A percentile compares a stretch with the other conserved stretches of the same genome.
Conservation (phyloP, 2,329 filamentous ascomycete genomes). For the Colletotrichum coccodes region DNA sequence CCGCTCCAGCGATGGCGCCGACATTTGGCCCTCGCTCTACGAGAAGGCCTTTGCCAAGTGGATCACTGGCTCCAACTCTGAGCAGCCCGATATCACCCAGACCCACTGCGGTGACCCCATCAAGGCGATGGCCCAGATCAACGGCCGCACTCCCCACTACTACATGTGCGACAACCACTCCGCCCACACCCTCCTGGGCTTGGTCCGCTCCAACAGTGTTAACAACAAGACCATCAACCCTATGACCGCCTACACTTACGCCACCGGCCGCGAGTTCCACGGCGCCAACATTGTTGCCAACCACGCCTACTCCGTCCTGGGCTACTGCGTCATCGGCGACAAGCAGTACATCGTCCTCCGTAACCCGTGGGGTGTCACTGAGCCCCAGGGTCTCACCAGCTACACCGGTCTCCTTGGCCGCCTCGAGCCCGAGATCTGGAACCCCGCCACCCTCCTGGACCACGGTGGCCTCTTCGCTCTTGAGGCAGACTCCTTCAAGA, state of each 20-base stretch:
- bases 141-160: constrained; percentile 49
- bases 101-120: constrained; percentile 52
- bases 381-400: constrained; percentile 50
- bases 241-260: constrained; percentile 53
- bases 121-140: constrained; percentile 57
- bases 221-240: constrained; percentile 56
- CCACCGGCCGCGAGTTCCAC: constrained; percentile 47
- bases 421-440: constrained; percentile 49
- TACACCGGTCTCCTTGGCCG: constrained; percentile 51
- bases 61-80: constrained; percentile 43
- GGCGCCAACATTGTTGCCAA: constrained; percentile 55
- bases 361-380: constrained; percentile 56
- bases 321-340: constrained; percentile 47
- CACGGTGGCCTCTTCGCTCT: constrained; percentile 48
- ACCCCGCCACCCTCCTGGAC: constrained; percentile 48
- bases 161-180: constrained; percentile 45
- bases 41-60: constrained; percentile 60
- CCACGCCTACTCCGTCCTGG: constrained; percentile 56
- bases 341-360: constrained; percentile 53
- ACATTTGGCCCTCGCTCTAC: constrained; percentile 57
- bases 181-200: constrained; percentile 45
- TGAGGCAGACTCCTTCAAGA: constrained; percentile 48
- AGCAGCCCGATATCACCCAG: constrained; percentile 53
- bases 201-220: constrained; percentile 51
- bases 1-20: constrained; percentile 50